phyloP scores from a whole-genome alignment of 2,329 filamentous ascomycete genomes.

The Neospermospora avenae region DNA sequence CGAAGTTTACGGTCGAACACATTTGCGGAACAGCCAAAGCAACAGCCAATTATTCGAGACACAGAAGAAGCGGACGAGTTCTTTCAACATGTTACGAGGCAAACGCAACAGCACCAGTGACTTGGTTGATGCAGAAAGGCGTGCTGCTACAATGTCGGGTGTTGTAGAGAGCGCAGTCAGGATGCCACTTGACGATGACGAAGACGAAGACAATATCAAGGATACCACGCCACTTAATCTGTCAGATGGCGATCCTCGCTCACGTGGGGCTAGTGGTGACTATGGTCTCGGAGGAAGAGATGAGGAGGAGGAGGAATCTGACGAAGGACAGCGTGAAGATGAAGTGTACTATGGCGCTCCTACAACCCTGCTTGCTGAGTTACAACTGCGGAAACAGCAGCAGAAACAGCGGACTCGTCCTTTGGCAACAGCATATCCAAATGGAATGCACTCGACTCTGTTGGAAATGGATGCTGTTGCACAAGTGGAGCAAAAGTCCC shows the following conservation, averaged over 20 bases:
- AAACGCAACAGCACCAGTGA: constrained; percentile 27
- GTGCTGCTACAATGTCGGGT: constrained; percentile 25
- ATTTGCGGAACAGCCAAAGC: constrained; percentile 51
- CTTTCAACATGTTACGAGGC: constrained; percentile 45
- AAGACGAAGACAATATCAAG: constrained; percentile 25
- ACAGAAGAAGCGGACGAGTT: constrained; percentile 45
- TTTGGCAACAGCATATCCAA: constrained; percentile 57
- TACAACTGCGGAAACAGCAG: constrained; percentile 87
- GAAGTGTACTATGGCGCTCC: constrained; percentile 66
- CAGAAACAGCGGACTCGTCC: constrained; percentile 76
- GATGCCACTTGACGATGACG: constrained; percentile 25
- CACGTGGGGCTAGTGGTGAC: constrained; percentile 15
- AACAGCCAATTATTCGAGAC: constrained; percentile 36
- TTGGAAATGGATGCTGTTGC: constrained; percentile 88
- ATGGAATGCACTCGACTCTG: constrained; percentile 87
- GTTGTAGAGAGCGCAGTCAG: constrained; percentile 20
- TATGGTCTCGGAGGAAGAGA: constrained; percentile 25
- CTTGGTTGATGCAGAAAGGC: constrained; percentile 19
- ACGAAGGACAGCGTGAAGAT: constrained; percentile 41
- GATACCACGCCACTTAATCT: constrained; percentile 23
- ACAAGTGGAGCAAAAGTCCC: constrained; percentile 73
- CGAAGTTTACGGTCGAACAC: constrained; percentile 67
- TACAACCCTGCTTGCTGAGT: constrained; percentile 86
- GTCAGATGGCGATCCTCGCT: constrained; percentile 20
- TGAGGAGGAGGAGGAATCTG: constrained; percentile 42